Base-by-base conservation (phyloP, 768 basidiomycete genomes). In the Dictyophora rubrovolvata region DNA sequence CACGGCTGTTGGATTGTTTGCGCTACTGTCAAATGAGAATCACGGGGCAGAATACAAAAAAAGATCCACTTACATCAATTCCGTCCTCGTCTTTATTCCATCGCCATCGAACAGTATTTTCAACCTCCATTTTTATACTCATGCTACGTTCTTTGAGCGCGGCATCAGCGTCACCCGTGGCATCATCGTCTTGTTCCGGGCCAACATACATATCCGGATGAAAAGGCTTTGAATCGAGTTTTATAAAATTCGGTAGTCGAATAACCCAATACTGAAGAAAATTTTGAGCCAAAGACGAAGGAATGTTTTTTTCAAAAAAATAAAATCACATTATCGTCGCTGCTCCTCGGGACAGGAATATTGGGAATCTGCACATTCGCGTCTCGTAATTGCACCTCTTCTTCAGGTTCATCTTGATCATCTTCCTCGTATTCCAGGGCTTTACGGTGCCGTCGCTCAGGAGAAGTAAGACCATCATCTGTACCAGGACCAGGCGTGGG, bases 51-150 rank as follows among this genome's bases (percentile, higher is more conserved):
- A 22, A 57, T 11, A 22, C 47, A 37, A 28, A 18, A 48, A 22
- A 33, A 54, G 23, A 47, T 42, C 49, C 47, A 78, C 89, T 74
- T 66, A 94, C 94, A 66, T 89, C 86, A 66, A 82, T 74, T 6
- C 86, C 89, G 46, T 77, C 73, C 59, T 79, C 79, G 63, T 89
- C 87, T 68, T 87, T 88, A 1, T 78, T 77, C 96, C 96, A 99
- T 65, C 86, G 83, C 96, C 96, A 99, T 42, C 96, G 81, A 18
- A 98, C 78, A 5, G 93, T 94, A 70, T 96, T 96, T 75, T 93
- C 90, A 8, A 96, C 89, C 64, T 89, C 86, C 53, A 90, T 79
- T 68, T 90, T 92, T 66, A 90, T 85, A 48, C 82, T 78, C 84
- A 88, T 89, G 59, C 86, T 87, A 71, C 85, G 85, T 70, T 90